Conservation (phyloP, 352 stramenopile genomes). For the Globisporangium heterothallicum region DNA sequence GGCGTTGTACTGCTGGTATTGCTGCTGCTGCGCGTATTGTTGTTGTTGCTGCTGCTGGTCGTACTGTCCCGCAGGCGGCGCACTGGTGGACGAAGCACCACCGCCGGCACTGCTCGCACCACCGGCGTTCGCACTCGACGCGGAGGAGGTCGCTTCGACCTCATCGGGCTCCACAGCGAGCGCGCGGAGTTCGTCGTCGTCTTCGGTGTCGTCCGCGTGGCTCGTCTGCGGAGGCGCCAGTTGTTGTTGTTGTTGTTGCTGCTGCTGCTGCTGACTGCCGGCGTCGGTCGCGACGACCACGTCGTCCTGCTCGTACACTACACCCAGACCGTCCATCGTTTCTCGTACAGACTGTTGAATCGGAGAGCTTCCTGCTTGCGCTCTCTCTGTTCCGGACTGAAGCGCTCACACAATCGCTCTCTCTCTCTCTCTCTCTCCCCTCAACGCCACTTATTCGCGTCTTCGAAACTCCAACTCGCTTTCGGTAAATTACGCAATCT, state of each 20-base stretch:
- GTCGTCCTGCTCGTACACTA: conserved; percentile 78
- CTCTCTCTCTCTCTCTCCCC: no score
- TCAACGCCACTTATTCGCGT: no score
- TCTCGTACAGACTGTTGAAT: no score
- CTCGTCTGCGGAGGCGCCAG: background rate
- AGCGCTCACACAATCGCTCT: no score
- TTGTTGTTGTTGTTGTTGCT: conserved; percentile 7
- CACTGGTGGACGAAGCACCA: conserved; percentile 5
- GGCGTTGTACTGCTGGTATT: conserved; percentile 25
- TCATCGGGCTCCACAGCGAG: conserved; percentile 60
- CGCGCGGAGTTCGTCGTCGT: conserved; percentile 68
- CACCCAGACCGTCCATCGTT: conserved; percentile 62
- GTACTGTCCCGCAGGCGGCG: conserved; percentile 14
- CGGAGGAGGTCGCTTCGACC: conserved; percentile 16
- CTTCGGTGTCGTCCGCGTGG: conserved; percentile 22
- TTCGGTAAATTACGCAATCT: no score
- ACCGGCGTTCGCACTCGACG: background rate
- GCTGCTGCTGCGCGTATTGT: conserved; percentile 17
- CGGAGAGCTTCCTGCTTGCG: no score
- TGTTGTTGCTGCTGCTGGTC: conserved; percentile 34
- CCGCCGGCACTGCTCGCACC: conserved; percentile 1
- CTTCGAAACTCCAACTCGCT: no score
- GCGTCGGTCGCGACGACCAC: conserved; percentile 25
- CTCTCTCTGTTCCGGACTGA: no score
- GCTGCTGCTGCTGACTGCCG: conserved; percentile 12